phyloP scores from a whole-genome alignment of 352 stramenopile genomes.

The Phytophthora ohioensis region DNA sequence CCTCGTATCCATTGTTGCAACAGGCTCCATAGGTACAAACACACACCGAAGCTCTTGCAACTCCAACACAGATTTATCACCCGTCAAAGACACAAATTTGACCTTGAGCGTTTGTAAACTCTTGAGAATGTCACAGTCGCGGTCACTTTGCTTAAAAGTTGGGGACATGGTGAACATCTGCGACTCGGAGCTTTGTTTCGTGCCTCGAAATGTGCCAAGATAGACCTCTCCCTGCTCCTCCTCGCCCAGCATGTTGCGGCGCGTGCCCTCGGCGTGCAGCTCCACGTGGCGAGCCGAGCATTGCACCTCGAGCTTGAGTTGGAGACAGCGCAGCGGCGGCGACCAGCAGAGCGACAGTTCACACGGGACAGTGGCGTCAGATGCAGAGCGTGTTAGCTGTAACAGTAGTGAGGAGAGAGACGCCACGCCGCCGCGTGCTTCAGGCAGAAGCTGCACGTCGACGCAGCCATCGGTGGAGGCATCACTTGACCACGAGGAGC shows the following conservation, averaged over 20 bases:
- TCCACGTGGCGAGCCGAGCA: slow-evolving; percentile 82
- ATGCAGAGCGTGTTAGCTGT: slow-evolving; percentile 23
- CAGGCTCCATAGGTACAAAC: slow-evolving; percentile 43
- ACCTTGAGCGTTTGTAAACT: slow-evolving; percentile 54
- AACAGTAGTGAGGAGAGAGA: slow-evolving; percentile 32
- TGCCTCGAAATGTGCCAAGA: slow-evolving; percentile 73
- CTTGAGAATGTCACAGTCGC: slow-evolving; percentile 67
- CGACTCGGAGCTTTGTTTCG: slow-evolving; percentile 26
- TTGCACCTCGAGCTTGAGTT: slow-evolving; percentile 58
- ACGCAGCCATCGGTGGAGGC: slow-evolving; percentile 1
- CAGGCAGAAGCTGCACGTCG: slow-evolving; percentile 17
- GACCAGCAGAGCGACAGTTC: slow-evolving; percentile 58
- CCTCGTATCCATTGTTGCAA: slow-evolving; percentile 25
- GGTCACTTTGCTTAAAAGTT: slow-evolving; percentile 53
- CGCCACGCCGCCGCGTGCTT: slow-evolving; percentile 7
- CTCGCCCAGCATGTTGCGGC: slow-evolving; percentile 65
- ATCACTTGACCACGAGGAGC: slow-evolving; percentile 27
- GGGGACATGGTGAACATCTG: slow-evolving; percentile 58
- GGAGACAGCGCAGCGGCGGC: slow-evolving; percentile 49
- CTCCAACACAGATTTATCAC: slow-evolving; percentile 56
- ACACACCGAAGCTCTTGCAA: slow-evolving; percentile 54
- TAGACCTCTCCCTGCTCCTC: slow-evolving; percentile 74
- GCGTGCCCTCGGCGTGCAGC: slow-evolving; percentile 59
- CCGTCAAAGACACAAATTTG: slow-evolving; percentile 80
- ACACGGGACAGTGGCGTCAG: slow-evolving; percentile 37